phyloP scores from a whole-genome alignment of 345 rosid species.

The Angophora floribunda region DNA sequence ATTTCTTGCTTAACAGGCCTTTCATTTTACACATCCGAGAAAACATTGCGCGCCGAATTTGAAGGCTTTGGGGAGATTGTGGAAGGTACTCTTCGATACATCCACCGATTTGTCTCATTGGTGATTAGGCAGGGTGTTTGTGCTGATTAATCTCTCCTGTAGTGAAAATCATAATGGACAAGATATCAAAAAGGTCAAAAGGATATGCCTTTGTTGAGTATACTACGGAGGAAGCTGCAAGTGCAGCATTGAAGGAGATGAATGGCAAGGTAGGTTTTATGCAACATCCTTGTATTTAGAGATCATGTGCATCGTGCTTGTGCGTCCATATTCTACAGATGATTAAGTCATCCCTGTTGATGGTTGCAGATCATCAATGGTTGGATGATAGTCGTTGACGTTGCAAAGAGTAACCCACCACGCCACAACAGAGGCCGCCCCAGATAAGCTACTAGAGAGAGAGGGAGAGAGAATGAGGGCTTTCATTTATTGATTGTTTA shows the following conservation, averaged over 20 bases:
- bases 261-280: slow-evolving; percentile 61
- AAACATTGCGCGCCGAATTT: slow-evolving; percentile 81
- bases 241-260: slow-evolving; percentile 85
- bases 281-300: not conserved
- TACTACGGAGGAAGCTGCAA: slow-evolving; percentile 87
- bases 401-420: slow-evolving; percentile 56
- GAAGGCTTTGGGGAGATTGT: slow-evolving; percentile 88
- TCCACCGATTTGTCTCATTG: not conserved
- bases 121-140: not conserved
- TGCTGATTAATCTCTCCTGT: not conserved
- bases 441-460: slow-evolving; percentile 3
- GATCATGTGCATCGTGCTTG: not conserved
- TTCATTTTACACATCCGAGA: slow-evolving; percentile 95
- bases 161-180: slow-evolving; percentile 96
- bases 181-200: slow-evolving; percentile 93
- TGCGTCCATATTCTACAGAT: not conserved
- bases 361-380: slow-evolving; percentile 82
- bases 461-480: not conserved
- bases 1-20: slow-evolving; percentile 34
- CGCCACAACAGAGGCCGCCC: slow-evolving; percentile 25
- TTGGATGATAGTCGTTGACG: slow-evolving; percentile 98
- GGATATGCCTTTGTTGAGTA: slow-evolving; percentile 90
- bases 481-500: not conserved
- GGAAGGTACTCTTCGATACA: slow-evolving; percentile 38
- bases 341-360: not conserved